phyloP scores from a whole-genome alignment of 352 stramenopile genomes.

The Pythium aristosporum region DNA sequence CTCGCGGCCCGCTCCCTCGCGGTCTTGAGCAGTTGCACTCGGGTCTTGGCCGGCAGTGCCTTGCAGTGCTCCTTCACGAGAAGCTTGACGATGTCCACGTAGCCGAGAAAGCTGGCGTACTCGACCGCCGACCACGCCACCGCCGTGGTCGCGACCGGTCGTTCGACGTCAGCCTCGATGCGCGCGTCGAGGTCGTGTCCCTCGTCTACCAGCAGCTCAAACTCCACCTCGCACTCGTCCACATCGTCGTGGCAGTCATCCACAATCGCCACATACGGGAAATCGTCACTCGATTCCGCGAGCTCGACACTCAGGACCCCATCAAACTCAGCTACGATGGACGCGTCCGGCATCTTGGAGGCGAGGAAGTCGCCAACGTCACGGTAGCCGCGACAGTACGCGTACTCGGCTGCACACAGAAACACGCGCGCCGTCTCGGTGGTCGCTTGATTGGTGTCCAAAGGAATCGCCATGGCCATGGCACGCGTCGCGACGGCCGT shows the following conservation, averaged over 20 bases:
- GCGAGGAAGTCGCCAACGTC: too few relatives aligned
- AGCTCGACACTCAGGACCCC: background rate
- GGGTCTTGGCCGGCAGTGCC: background rate
- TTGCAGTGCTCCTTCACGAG: constrained; percentile 10
- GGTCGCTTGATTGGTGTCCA: too few relatives aligned
- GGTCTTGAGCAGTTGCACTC: constrained; percentile 3
- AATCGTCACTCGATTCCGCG: constrained; percentile 1
- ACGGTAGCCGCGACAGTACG: too few relatives aligned
- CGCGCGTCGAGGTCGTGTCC: constrained; percentile 7
- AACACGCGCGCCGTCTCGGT: too few relatives aligned
- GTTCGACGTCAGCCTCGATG: constrained; percentile 13
- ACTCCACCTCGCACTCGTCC: background rate
- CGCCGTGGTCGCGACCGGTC: background rate
- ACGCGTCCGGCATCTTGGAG: constrained; percentile 2
- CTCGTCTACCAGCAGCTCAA: constrained; percentile 16
- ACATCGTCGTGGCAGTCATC: constrained; percentile 1
- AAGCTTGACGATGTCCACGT: constrained; percentile 26
- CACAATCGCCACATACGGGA: constrained; percentile 5
- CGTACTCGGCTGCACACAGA: too few relatives aligned
- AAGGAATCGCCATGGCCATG: too few relatives aligned
- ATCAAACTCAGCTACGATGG: background rate
- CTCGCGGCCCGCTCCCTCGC: background rate
- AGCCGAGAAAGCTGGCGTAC: constrained; percentile 20
- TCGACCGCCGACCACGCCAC: constrained; percentile 22
- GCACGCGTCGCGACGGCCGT: too few relatives aligned